Base-by-base conservation (phyloP, 805 yeast genomes). In the Starmerella sp. region DNA sequence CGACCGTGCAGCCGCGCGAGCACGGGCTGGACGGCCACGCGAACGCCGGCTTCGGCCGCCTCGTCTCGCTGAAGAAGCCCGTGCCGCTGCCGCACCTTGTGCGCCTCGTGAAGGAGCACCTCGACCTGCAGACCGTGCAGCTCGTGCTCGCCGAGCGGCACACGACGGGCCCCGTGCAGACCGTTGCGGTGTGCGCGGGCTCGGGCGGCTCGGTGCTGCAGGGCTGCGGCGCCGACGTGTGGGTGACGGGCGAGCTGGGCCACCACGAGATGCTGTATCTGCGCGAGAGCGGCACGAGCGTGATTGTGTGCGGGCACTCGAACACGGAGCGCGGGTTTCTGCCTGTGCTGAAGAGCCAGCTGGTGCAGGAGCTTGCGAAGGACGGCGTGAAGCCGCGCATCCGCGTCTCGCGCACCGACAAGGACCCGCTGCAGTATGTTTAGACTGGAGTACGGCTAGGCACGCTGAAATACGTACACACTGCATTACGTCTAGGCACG, bases 181-280 rank as follows among this genome's bases (percentile, higher is more conserved):
- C 78, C 0, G 72, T 89, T 28, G 97, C 97, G 0, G 68, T 93
- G 14, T 93, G 99, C 69, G 97, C 98, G 4, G 99, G 99, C 0
- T 85, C 96, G 1, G 97, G 98, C 0, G 83, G 86, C 3, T 75
- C 83, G 1, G 87, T 90, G 1, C 82, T 88, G 69, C 66, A 69
- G 37, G 69, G 72, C 6, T 64, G 68, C 9, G 73, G 74, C 50
- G 82, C 82, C 0, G 97, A 93, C 63, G 72, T 89, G 43, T 84
- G 77, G 66, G 78, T 81, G 63, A 90, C 98, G 0, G 99, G 99
- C 1, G 99, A 93, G 66, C 71, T 93, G 61, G 83, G 95, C 29
- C 99, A 93, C 64, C 99, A 93, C 66, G 97, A 93, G 67, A 84
- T 85, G 9, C 75, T 93, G 41, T 78, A 69, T 55, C 74, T 83